Conservation (phyloP, 768 basidiomycete genomes). For the Auriscalpium microsporum region DNA sequence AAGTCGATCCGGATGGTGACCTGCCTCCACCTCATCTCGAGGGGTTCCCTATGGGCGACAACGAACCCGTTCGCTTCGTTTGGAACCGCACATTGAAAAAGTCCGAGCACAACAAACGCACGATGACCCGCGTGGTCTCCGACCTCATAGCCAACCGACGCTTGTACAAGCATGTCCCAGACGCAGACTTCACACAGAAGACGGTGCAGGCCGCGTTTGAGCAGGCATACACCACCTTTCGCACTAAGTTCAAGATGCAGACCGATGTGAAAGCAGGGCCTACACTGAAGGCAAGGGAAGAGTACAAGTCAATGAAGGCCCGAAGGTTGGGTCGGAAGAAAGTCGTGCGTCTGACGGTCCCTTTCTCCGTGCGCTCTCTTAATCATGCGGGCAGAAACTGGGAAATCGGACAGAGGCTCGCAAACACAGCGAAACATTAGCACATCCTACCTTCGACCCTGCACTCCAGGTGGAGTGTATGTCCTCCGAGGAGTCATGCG, state of each 20-base stretch:
- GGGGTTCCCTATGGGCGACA: slow-evolving; percentile 33
- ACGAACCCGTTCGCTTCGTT: slow-evolving; percentile 63
- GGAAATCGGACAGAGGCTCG: slow-evolving; percentile 54
- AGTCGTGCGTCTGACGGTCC: slow-evolving; percentile 34
- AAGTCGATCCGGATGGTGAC: slow-evolving; percentile 42
- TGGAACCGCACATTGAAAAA: slow-evolving; percentile 75
- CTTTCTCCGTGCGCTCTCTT: slow-evolving; percentile 1
- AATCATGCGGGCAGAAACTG: slow-evolving; percentile 47
- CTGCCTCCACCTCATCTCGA: slow-evolving; percentile 59
- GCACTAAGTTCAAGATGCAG: slow-evolving; percentile 60
- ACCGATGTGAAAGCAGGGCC: slow-evolving; percentile 37
- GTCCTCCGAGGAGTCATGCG: slow-evolving; percentile 73
- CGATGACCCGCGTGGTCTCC: slow-evolving; percentile 55
- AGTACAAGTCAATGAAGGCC: slow-evolving; percentile 51
- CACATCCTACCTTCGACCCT: slow-evolving; percentile 59
- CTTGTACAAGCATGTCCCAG: slow-evolving; percentile 54
- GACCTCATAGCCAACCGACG: slow-evolving; percentile 51
- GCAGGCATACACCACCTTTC: slow-evolving; percentile 58
- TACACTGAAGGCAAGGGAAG: slow-evolving; percentile 44
- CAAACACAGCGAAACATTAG: slow-evolving; percentile 41
- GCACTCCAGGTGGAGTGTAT: slow-evolving; percentile 70
- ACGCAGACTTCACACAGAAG: slow-evolving; percentile 59
- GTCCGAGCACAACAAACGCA: slow-evolving; percentile 62
- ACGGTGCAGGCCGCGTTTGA: slow-evolving; percentile 56
- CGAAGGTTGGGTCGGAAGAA: slow-evolving; percentile 56